phyloP scores from a whole-genome alignment of 2,329 filamentous ascomycete species.

The Tolypocladium tundrense region DNA sequence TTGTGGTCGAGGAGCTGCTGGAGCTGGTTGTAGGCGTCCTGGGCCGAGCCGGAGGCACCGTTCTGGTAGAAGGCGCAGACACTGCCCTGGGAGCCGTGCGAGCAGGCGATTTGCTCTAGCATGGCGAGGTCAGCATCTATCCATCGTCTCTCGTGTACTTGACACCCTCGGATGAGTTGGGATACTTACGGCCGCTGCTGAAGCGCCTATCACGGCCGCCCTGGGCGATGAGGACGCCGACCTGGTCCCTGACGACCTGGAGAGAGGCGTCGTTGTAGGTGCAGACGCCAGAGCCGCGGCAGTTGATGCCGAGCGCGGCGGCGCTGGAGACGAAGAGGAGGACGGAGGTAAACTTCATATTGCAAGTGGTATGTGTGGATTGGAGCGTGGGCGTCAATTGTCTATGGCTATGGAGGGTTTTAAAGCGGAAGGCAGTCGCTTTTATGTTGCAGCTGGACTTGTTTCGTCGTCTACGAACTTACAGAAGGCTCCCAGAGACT shows the following conservation, averaged over 20 bases:
- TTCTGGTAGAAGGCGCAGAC: slow-evolving; percentile 10
- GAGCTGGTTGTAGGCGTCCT: slow-evolving; percentile 5
- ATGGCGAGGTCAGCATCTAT: neutral
- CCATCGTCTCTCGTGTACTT: too few relatives aligned
- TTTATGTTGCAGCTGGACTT: too few relatives aligned
- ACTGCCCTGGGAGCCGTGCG: slow-evolving; percentile 4
- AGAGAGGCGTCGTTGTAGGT: slow-evolving; percentile 3
- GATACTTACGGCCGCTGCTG: slow-evolving; percentile 3
- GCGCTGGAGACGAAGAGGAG: slow-evolving; percentile 2
- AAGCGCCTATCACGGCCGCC: slow-evolving; percentile 7
- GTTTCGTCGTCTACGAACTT: too few relatives aligned
- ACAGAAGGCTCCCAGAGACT: too few relatives aligned
- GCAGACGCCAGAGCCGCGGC: slow-evolving; percentile 6
- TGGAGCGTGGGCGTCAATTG: too few relatives aligned
- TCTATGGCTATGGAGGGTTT: too few relatives aligned
- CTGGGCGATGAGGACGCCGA: slow-evolving; percentile 4
- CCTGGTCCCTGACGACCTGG: slow-evolving; percentile 3
- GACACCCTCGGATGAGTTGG: too few relatives aligned
- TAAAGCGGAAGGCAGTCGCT: too few relatives aligned
- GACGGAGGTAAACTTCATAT: slow-evolving; percentile 2
- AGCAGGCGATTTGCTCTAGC: slow-evolving; percentile 8
- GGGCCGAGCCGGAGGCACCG: slow-evolving; percentile 6
- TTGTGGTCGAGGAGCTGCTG: slow-evolving; percentile 7
- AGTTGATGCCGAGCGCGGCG: slow-evolving; percentile 7
- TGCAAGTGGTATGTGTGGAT: too few relatives aligned